A percentile compares a stretch with the other conserved stretches of the same genome.
These are phyloP conservation scores for Vicia faba DNA, from an alignment of 306 rosid genomes.

Conservation along the genomic window DNA sequence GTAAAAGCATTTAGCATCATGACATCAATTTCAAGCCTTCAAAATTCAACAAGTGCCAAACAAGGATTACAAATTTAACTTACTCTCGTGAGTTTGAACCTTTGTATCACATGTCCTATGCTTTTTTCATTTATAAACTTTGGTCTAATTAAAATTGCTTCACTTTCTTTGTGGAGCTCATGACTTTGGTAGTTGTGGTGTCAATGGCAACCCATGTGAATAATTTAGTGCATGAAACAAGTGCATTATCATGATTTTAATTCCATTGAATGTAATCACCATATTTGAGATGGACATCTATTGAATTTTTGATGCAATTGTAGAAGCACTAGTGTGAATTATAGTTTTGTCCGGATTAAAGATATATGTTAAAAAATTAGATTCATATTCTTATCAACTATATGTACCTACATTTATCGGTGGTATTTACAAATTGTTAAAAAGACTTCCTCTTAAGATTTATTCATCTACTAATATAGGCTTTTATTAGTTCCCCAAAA, in stretches of 20 bases:
- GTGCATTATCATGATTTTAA: neutral
- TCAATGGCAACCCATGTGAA: conserved; percentile 36
- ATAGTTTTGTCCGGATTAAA: neutral
- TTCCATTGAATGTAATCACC: conserved; percentile 17
- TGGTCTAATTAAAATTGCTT: neutral
- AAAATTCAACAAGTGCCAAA: conserved; percentile 37
- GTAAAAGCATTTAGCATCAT: conserved; percentile 45
- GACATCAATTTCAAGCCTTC: conserved; percentile 39
- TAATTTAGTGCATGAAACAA: conserved; percentile 30
- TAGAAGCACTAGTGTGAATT: neutral
- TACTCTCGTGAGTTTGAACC: conserved; percentile 45
- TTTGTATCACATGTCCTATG: conserved; percentile 45
- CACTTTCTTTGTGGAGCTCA: conserved; percentile 11
- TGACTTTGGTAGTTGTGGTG: conserved; percentile 36
- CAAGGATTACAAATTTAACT: conserved; percentile 36
- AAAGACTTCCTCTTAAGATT: too few relatives aligned
- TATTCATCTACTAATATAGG: too few relatives aligned
- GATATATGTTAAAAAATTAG: too few relatives aligned
- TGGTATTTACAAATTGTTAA: too few relatives aligned
- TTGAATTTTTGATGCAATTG: neutral
- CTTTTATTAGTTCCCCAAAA: too few relatives aligned
- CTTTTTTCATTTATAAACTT: conserved; percentile 32
- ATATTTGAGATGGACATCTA: neutral
- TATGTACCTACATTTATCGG: too few relatives aligned
- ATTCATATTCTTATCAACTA: too few relatives aligned